These are phyloP conservation scores for Nematocida sp. DNA, from an alignment of 371 early-diverging fungal species.

Conservation along the genomic window DNA sequence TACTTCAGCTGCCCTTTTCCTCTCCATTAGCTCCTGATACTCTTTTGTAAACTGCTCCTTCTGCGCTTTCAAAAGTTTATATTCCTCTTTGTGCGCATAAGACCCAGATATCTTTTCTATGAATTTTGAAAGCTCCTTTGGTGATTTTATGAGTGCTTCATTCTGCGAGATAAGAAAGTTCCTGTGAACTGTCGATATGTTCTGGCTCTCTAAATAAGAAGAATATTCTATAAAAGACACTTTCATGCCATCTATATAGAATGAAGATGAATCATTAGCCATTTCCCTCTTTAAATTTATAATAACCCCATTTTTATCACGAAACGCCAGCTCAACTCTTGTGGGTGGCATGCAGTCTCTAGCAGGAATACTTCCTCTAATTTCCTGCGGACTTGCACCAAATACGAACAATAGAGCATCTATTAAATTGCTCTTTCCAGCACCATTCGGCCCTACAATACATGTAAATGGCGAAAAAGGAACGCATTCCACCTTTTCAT, in stretches of 20 bases:
- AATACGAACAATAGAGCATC: constrained; percentile 96
- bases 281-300: constrained; percentile 35
- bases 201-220: constrained; percentile 76
- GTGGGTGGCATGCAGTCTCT: background rate
- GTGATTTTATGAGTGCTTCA: constrained; percentile 85
- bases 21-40: constrained; percentile 55
- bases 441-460: constrained; percentile 97
- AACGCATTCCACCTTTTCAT: constrained; percentile 82
- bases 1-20: constrained; percentile 59
- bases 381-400: constrained; percentile 72
- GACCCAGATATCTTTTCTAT: constrained; percentile 91
- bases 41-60: constrained; percentile 25
- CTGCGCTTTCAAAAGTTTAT: constrained; percentile 51
- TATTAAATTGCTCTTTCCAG: constrained; percentile 97
- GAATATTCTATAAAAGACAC: constrained; percentile 77
- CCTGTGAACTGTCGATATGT: constrained; percentile 83
- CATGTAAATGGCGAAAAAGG: constrained; percentile 90
- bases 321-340: constrained; percentile 15
- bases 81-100: constrained; percentile 59
- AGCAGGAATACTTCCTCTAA: constrained; percentile 34
- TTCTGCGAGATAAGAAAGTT: constrained; percentile 95
- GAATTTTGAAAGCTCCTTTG: constrained; percentile 82
- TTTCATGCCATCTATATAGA: constrained; percentile 76
- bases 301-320: constrained; percentile 29
- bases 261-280: constrained; percentile 67